A percentile compares a stretch with the other conserved stretches of the same genome.
Evolutionary conservation across 352 stramenopile species (phyloP).

Genomic region (Vaucheria bursata): DNA sequence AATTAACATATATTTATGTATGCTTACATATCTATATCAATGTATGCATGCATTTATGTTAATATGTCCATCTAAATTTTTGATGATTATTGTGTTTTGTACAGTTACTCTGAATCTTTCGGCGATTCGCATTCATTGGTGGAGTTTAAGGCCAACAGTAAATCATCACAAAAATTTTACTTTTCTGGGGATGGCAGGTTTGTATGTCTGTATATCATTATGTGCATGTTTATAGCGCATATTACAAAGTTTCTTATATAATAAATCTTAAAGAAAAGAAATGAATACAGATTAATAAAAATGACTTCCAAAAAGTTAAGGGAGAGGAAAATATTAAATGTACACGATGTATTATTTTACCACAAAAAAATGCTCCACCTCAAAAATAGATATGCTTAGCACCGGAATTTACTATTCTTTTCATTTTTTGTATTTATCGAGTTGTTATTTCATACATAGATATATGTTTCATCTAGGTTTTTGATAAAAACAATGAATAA

Average conservation of each 20-base stretch:
- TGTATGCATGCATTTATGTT: not conserved
- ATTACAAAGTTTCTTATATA: not conserved
- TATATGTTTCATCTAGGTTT: not conserved
- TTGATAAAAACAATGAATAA: slow-evolving; percentile 5
- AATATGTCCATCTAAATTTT: not conserved
- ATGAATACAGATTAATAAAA: not conserved
- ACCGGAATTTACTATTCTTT: not conserved
- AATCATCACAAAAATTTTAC: not conserved
- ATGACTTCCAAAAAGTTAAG: not conserved
- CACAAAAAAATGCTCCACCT: not conserved
- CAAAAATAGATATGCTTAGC: not conserved
- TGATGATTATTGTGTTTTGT: too few relatives aligned
- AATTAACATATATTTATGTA: not conserved
- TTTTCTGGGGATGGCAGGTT: not conserved
- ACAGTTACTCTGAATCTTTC: too few relatives aligned
- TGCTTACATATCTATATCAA: not conserved
- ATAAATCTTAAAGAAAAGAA: too few relatives aligned
- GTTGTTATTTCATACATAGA: not conserved
- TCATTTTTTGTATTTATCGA: not conserved
- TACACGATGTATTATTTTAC: not conserved
- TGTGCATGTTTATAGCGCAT: not conserved
- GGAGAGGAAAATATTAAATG: not conserved
- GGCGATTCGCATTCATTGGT: too few relatives aligned
- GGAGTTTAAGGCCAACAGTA: not conserved
- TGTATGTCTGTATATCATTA: not conserved